Evolutionary conservation across 192 early-diverging fungal species (phyloP).

Genomic region (Backusella liffmaniae): DNA sequence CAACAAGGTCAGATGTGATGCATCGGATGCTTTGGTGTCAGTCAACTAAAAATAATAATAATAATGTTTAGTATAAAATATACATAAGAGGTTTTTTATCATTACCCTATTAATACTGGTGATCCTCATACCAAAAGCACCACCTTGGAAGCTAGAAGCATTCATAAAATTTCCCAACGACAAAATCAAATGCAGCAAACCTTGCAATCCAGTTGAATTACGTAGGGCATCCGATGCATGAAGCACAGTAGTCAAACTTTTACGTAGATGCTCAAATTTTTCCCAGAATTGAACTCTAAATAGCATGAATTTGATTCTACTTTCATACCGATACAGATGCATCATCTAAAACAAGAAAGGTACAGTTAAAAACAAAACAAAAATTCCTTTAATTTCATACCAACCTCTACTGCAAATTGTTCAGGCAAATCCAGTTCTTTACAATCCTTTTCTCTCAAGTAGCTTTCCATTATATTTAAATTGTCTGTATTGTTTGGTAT

Average conservation of each 20-base stretch:
- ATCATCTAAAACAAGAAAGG: constrained; percentile 47
- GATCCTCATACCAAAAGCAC: constrained; percentile 80
- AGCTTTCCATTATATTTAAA: constrained; percentile 24
- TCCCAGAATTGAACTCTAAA: constrained; percentile 68
- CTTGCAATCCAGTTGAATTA: constrained; percentile 63
- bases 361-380: neutral
- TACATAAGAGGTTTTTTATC: neutral
- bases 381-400: neutral
- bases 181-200: constrained; percentile 67
- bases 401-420: constrained; percentile 64
- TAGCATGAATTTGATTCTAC: constrained; percentile 63
- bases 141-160: constrained; percentile 70
- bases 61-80: neutral
- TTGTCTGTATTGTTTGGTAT: constrained; percentile 66
- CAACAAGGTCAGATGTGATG: constrained; percentile 63
- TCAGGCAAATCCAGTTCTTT: constrained; percentile 60
- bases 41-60: constrained; percentile 55
- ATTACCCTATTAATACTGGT: constrained; percentile 70
- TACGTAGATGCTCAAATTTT: constrained; percentile 53
- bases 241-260: constrained; percentile 56
- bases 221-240: constrained; percentile 60
- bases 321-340: constrained; percentile 70
- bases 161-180: constrained; percentile 87
- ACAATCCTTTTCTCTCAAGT: constrained; percentile 46
- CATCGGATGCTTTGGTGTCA: constrained; percentile 77